These are phyloP conservation scores for Hericium coralloides DNA, from an alignment of 768 basidiomycete genomes.

Conservation along the genomic window DNA sequence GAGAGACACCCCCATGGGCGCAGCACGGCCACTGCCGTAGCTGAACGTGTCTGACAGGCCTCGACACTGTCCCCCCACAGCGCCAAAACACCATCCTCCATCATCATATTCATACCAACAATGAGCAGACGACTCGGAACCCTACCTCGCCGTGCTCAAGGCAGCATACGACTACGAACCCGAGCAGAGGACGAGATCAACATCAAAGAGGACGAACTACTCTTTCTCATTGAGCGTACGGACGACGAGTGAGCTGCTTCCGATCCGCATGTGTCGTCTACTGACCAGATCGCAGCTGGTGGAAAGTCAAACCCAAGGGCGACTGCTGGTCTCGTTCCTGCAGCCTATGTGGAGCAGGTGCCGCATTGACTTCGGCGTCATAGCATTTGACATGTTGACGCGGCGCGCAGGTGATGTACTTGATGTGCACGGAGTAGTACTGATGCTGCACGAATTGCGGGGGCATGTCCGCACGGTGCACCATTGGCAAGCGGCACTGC, in stretches of 20 bases:
- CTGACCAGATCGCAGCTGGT: conserved; percentile 58
- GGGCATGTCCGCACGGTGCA: background rate
- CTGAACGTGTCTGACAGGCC: background rate
- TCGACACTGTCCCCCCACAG: background rate
- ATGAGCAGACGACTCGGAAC: conserved; percentile 31
- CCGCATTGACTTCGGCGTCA: too few species aligned
- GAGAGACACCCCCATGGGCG: too few species aligned
- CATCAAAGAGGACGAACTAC: conserved; percentile 79
- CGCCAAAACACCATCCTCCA: background rate
- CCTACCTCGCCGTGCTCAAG: conserved; percentile 80
- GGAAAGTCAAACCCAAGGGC: conserved; percentile 84
- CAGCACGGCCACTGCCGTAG: too few species aligned
- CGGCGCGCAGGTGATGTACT: background rate
- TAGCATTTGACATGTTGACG: too few species aligned
- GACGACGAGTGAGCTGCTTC: conserved; percentile 67
- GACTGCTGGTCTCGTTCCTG: conserved; percentile 70
- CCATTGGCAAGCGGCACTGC: background rate
- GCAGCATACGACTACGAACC: conserved; percentile 92
- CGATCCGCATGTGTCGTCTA: background rate
- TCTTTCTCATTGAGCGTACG: conserved; percentile 79
- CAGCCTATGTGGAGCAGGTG: conserved; percentile 80
- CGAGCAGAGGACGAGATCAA: conserved; percentile 88
- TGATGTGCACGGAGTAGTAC: background rate
- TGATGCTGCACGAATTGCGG: background rate
- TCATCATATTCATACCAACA: background rate